phyloP scores from a whole-genome alignment of 164 flowering plant genomes.

The Stephania yunnanensis region DNA sequence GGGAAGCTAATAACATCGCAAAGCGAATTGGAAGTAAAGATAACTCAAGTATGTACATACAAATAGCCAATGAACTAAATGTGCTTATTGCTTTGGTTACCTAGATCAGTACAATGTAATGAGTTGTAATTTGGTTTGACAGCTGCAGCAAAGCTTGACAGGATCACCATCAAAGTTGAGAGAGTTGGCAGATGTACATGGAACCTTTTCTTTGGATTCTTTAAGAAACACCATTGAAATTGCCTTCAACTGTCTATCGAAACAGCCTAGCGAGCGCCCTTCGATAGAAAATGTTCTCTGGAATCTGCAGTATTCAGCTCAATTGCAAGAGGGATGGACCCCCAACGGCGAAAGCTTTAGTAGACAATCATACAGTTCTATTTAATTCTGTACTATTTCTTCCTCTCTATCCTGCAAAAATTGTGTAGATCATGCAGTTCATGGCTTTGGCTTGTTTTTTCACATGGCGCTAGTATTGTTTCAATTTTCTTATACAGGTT shows the following conservation, averaged over 20 bases:
- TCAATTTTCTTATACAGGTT: no score
- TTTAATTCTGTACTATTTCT: background rate
- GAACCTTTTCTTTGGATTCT: slow-evolving; percentile 67
- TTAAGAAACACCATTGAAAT: slow-evolving; percentile 55
- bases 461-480: background rate
- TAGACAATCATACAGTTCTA: slow-evolving; percentile 12
- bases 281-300: slow-evolving; percentile 86
- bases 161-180: slow-evolving; percentile 41
- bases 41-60: slow-evolving; percentile 39
- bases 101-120: no score
- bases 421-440: background rate
- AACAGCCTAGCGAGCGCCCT: slow-evolving; percentile 54
- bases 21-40: slow-evolving; percentile 45
- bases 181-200: slow-evolving; percentile 44
- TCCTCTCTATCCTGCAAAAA: background rate
- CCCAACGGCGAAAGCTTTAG: slow-evolving; percentile 44
- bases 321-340: slow-evolving; percentile 85
- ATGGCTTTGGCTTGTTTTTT: background rate
- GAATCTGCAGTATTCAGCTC: slow-evolving; percentile 85
- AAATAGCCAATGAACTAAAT: background rate
- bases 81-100: slow-evolving; percentile 3
- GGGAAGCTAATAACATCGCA: slow-evolving; percentile 43
- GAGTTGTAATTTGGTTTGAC: slow-evolving; percentile 3
- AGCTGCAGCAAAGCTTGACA: slow-evolving; percentile 53
- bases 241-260: slow-evolving; percentile 50